These are phyloP conservation scores for Arctostaphylos glauca DNA, from an alignment of 148 eudicot species.

Conservation along the genomic window DNA sequence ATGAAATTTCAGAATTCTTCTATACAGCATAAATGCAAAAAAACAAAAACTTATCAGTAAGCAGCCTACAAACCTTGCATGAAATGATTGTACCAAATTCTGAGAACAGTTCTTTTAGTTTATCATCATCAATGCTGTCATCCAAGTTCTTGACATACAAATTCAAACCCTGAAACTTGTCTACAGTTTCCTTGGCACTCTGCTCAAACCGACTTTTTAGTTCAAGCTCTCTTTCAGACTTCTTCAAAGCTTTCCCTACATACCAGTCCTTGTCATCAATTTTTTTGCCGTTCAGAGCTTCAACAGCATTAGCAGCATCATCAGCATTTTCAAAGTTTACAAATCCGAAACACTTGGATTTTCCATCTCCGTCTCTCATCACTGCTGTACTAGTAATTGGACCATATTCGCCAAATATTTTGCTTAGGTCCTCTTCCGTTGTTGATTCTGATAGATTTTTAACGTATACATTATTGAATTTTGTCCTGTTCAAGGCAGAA, in stretches of 20 bases:
- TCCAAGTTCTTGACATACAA: conserved; percentile 65
- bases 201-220: conserved; percentile 56
- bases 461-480: conserved; percentile 59
- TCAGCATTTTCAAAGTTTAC: conserved; percentile 62
- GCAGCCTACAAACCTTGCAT: conserved; percentile 57
- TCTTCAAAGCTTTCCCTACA: conserved; percentile 68
- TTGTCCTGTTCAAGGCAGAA: conserved; percentile 28
- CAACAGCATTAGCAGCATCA: conserved; percentile 74
- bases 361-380: conserved; percentile 70
- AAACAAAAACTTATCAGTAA: background rate
- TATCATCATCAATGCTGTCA: conserved; percentile 82
- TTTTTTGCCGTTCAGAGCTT: conserved; percentile 56
- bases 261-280: conserved; percentile 62
- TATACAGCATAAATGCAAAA: too few species aligned
- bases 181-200: conserved; percentile 55
- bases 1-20: background rate
- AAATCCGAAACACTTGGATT: conserved; percentile 68
- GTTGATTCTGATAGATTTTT: conserved; percentile 52
- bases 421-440: conserved; percentile 50
- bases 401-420: conserved; percentile 53
- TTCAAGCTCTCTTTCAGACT: conserved; percentile 61
- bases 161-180: conserved; percentile 60
- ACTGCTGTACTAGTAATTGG: conserved; percentile 57
- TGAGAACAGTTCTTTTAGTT: conserved; percentile 67
- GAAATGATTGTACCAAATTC: conserved; percentile 71